Conservation (phyloP, 176 grass and related monocot genomes). For the Carex pumila region DNA sequence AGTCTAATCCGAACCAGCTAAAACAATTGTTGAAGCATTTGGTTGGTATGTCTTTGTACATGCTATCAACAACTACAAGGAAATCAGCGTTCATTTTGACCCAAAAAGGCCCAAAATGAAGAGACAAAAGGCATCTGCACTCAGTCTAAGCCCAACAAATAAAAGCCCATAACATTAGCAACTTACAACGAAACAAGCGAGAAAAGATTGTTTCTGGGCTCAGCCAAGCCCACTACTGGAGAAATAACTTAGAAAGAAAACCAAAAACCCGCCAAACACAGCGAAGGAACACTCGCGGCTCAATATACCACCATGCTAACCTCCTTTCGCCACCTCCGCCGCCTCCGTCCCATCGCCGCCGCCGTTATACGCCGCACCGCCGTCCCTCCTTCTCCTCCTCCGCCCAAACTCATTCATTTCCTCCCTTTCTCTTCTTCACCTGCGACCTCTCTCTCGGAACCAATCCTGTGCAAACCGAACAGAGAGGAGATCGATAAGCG, state of each 20-base stretch:
- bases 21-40: background rate
- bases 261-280: slow-evolving; percentile 15
- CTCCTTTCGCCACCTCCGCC: slow-evolving; percentile 19
- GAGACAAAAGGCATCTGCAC: background rate
- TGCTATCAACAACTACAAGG: background rate
- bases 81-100: background rate
- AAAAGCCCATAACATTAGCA: background rate
- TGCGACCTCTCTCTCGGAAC: slow-evolving; percentile 21
- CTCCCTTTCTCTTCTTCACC: slow-evolving; percentile 13
- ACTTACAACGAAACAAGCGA: background rate
- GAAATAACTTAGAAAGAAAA: background rate
- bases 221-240: background rate
- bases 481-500: slow-evolving; percentile 12
- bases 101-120: background rate
- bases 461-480: slow-evolving; percentile 17
- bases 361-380: slow-evolving; percentile 2
- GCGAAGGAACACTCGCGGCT: background rate
- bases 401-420: background rate
- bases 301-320: background rate
- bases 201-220: background rate
- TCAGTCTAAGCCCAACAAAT: background rate
- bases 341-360: slow-evolving; percentile 54
- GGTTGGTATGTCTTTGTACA: background rate
- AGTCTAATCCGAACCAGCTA: background rate
- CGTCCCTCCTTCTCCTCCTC: background rate